Conservation (phyloP, 805 yeast species). For the Candida yuanshanica region DNA sequence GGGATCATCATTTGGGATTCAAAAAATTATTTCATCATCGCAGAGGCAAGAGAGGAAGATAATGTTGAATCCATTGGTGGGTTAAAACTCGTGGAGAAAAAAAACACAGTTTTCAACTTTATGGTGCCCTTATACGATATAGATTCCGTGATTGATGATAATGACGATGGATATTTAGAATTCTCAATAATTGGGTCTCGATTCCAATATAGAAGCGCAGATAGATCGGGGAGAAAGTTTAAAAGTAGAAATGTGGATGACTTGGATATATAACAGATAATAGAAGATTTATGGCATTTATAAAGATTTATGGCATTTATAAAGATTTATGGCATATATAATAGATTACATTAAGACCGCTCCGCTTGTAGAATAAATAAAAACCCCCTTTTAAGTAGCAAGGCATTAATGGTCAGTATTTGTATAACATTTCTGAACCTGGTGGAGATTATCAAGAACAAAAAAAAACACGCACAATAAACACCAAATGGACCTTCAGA, state of each 20-base stretch:
- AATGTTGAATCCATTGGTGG: conserved; percentile 47
- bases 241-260: conserved; percentile 73
- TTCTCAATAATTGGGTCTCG: conserved; percentile 77
- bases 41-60: conserved; percentile 28
- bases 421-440: neutral
- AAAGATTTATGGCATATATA: too few species aligned
- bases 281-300: too few species aligned
- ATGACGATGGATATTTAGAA: conserved; percentile 36
- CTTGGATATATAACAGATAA: too few species aligned
- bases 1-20: conserved; percentile 88
- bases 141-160: conserved; percentile 15
- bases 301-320: too few species aligned
- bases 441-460: too few species aligned
- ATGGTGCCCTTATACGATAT: conserved; percentile 30
- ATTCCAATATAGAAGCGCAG: conserved; percentile 67
- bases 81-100: conserved; percentile 59
- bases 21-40: conserved; percentile 62
- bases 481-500: too few species aligned
- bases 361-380: neutral
- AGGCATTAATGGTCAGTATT: neutral
- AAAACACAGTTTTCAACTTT: conserved; percentile 57
- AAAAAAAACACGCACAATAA: neutral
- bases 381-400: too few species aligned
- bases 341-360: too few species aligned
- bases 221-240: conserved; percentile 79